A percentile compares a stretch with the other conserved stretches of the same genome.
These are phyloP conservation scores for Vickermania ingenoplastis DNA, from an alignment of 208 protist genomes.

Conservation along the genomic window DNA sequence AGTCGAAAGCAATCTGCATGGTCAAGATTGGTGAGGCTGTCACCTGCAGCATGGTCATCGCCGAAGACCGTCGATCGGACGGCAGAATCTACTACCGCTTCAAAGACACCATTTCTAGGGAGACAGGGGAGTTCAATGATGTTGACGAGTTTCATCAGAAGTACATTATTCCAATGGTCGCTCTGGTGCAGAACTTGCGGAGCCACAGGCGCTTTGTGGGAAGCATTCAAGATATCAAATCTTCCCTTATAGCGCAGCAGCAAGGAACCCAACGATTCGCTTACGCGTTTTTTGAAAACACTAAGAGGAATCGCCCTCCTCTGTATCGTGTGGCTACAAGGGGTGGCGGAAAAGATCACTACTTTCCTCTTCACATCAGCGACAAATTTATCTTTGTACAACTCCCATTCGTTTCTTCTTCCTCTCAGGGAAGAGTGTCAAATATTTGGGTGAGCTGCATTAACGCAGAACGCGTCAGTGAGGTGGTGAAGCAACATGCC, in stretches of 20 bases:
- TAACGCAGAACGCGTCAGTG: slow-evolving; percentile 74
- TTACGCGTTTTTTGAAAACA: slow-evolving; percentile 70
- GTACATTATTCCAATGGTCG: slow-evolving; percentile 55
- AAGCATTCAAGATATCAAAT: slow-evolving; percentile 36
- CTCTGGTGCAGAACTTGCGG: slow-evolving; percentile 36
- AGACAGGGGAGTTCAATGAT: slow-evolving; percentile 45
- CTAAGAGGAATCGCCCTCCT: slow-evolving; percentile 17
- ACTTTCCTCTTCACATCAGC: slow-evolving; percentile 70
- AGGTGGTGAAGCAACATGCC: slow-evolving; percentile 64
- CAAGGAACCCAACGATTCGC: slow-evolving; percentile 28
- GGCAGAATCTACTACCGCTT: slow-evolving; percentile 65
- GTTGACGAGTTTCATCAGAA: slow-evolving; percentile 69
- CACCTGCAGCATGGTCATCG: slow-evolving; percentile 62
- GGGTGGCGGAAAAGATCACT: slow-evolving; percentile 29
- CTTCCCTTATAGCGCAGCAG: slow-evolving; percentile 38
- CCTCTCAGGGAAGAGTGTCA: background rate
- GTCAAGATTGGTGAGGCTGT: slow-evolving; percentile 61
- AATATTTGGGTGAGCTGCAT: slow-evolving; percentile 52
- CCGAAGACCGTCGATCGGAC: slow-evolving; percentile 50
- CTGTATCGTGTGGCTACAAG: slow-evolving; percentile 62
- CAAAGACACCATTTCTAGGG: slow-evolving; percentile 34
- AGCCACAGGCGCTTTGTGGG: slow-evolving; percentile 60
- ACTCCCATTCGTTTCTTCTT: slow-evolving; percentile 26
- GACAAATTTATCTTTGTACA: slow-evolving; percentile 62
- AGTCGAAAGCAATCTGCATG: slow-evolving; percentile 43